Evolutionary conservation across 179 eudicot species (phyloP).

Genomic region (Patellifolia procumbens): DNA sequence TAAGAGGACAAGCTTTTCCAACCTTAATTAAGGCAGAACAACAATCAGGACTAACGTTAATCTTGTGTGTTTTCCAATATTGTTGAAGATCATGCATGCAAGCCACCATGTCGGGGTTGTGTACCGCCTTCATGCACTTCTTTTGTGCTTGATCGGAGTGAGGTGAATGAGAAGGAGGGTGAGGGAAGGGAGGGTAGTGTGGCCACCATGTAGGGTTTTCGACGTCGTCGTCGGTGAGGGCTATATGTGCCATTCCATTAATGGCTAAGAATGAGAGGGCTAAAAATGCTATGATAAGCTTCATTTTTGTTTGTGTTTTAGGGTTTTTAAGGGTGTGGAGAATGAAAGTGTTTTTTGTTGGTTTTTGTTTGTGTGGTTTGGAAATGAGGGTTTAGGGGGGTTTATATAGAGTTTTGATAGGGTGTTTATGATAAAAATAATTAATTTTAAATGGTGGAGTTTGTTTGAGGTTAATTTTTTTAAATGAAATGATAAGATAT

Average conservation of each 20-base stretch:
- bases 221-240: background rate
- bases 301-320: background rate
- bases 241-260: conserved; percentile 3
- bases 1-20: conserved; percentile 9
- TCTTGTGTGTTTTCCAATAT: background rate
- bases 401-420: background rate
- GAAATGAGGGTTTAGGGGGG: background rate
- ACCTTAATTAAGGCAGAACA: conserved; percentile 23
- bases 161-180: background rate
- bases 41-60: conserved; percentile 17
- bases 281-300: background rate
- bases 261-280: conserved; percentile 10
- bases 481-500: too few relatives aligned
- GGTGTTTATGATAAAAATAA: background rate
- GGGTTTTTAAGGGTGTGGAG: background rate
- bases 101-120: conserved; percentile 5
- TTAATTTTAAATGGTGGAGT: too few relatives aligned
- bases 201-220: background rate
- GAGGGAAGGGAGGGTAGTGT: background rate
- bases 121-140: conserved; percentile 19
- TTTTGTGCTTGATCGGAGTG: background rate
- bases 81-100: conserved; percentile 6
- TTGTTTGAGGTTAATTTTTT: too few relatives aligned
- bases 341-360: background rate
- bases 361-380: background rate